Conservation (phyloP, 2,329 filamentous ascomycete genomes). For the Aspergillus fumigatus region DNA sequence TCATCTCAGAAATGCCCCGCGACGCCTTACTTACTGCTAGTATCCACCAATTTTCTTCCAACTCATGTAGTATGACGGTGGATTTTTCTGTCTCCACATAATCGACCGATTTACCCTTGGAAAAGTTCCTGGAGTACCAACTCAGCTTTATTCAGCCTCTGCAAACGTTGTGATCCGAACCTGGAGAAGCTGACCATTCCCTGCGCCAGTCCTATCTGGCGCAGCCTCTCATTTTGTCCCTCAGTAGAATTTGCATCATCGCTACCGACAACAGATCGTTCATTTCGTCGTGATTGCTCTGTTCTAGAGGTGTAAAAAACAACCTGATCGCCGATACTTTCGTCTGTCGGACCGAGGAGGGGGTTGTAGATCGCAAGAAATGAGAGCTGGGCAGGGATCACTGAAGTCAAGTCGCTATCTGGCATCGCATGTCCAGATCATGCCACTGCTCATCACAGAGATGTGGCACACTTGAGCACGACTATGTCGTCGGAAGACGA, state of each 20-base stretch:
- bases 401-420: slow-evolving; percentile 31
- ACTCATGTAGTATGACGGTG: slow-evolving; percentile 76
- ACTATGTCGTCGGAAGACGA: slow-evolving; percentile 4
- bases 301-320: slow-evolving; percentile 77
- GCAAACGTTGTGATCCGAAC: slow-evolving; percentile 37
- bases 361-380: slow-evolving; percentile 97
- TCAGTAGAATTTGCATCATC: slow-evolving; percentile 45
- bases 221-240: slow-evolving; percentile 77
- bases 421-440: slow-evolving; percentile 33
- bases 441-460: slow-evolving; percentile 14
- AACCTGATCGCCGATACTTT: slow-evolving; percentile 74
- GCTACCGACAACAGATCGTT: slow-evolving; percentile 14
- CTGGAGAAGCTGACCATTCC: slow-evolving; percentile 90
- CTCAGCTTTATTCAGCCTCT: slow-evolving; percentile 12
- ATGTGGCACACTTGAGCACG: slow-evolving; percentile 5
- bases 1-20: background rate
- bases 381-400: slow-evolving; percentile 76
- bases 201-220: slow-evolving; percentile 93
- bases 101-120: slow-evolving; percentile 70
- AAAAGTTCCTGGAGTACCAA: slow-evolving; percentile 62
- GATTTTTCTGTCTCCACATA: slow-evolving; percentile 87
- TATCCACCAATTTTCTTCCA: slow-evolving; percentile 94
- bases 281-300: slow-evolving; percentile 22
- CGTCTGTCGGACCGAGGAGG: slow-evolving; percentile 66
- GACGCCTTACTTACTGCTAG: slow-evolving; percentile 63